Percentiles rank a stretch among this genome's conserved stretches.
phyloP scores from a whole-genome alignment of 2,329 filamentous ascomycete genomes.

The Colletotrichum sp. region DNA sequence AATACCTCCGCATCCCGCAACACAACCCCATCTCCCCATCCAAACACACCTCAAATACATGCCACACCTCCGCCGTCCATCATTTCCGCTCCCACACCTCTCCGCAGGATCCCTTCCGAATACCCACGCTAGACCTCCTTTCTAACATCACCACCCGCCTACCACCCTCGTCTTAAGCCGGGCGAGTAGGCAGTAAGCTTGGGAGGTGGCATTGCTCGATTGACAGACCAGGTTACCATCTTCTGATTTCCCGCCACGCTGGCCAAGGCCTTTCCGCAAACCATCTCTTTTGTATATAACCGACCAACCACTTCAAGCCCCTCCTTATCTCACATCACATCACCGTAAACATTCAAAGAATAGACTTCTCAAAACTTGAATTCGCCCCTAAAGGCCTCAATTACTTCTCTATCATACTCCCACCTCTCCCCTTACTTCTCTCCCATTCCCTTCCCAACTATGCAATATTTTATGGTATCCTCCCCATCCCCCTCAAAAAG shows the following conservation, averaged over 20 bases:
- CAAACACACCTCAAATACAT: too few relatives aligned
- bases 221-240: too few relatives aligned
- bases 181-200: too few relatives aligned
- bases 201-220: too few relatives aligned
- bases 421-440: background rate
- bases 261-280: rapidly evolving
- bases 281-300: background rate
- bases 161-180: too few relatives aligned
- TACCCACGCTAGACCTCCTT: too few relatives aligned
- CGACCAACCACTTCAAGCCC: too few relatives aligned
- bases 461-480: background rate
- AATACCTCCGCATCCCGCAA: background rate
- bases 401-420: background rate
- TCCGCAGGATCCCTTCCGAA: too few relatives aligned
- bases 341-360: background rate
- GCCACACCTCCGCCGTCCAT: too few relatives aligned
- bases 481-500: background rate
- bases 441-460: background rate
- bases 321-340: background rate
- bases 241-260: too few relatives aligned
- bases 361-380: background rate
- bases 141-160: too few relatives aligned
- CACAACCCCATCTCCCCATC: background rate
- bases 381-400: background rate
- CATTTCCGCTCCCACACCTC: too few relatives aligned